These are phyloP conservation scores for Diaporthe citrichinensis DNA, from an alignment of 2,329 filamentous ascomycete species.

Conservation along the genomic window DNA sequence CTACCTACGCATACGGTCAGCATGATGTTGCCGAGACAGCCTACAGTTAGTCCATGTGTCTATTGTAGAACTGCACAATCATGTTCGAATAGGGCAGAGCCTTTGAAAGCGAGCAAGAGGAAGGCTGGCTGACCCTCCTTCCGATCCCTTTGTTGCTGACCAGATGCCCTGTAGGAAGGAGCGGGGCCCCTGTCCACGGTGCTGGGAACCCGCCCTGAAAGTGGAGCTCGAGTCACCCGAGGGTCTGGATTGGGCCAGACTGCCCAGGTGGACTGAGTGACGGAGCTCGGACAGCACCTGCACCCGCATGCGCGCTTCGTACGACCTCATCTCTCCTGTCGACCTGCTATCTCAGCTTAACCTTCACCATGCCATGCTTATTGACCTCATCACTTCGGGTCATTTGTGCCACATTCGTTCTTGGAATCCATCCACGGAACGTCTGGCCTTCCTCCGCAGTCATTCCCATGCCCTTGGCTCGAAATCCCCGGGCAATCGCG, in stretches of 20 bases:
- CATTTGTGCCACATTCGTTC: background rate
- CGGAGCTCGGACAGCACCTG: background rate
- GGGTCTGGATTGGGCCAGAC: background rate
- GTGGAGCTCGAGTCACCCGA: background rate
- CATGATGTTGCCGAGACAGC: conserved; percentile 1
- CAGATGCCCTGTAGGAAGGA: background rate
- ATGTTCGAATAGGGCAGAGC: background rate
- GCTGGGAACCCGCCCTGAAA: conserved; percentile 15
- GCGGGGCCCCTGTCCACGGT: background rate
- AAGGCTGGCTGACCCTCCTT: conserved; percentile 15
- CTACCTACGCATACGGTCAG: background rate
- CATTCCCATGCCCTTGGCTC: background rate
- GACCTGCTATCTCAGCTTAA: background rate
- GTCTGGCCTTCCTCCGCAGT: background rate
- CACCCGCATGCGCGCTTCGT: background rate
- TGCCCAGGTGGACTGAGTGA: background rate
- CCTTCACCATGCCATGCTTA: background rate
- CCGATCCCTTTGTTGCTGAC: background rate
- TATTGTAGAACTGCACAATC: background rate
- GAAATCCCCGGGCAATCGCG: background rate
- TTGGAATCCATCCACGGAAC: conserved; percentile 1
- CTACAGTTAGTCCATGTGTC: no score
- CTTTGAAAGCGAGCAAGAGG: background rate
- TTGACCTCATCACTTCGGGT: background rate
- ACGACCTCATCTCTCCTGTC: background rate